phyloP scores from a whole-genome alignment of 345 rosid species.

The Adansonia digitata region DNA sequence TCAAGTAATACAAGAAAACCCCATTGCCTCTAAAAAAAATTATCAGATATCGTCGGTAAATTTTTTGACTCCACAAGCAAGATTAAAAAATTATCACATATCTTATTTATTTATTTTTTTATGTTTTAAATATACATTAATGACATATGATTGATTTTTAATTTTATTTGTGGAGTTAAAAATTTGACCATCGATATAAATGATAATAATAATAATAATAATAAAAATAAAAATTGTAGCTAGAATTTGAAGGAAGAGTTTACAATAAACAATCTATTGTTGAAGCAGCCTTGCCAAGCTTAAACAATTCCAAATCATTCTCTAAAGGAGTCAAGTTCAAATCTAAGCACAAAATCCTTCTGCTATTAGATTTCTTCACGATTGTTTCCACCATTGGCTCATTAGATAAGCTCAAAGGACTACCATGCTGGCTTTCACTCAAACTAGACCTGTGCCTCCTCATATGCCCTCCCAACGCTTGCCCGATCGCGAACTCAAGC shows the following conservation, averaged over 20 bases:
- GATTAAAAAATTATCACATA: no score
- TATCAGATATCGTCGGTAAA: no score
- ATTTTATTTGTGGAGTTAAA: no score
- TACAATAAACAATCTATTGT: slow-evolving; percentile 31
- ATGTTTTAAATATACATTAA: no score
- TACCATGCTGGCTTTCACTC: slow-evolving; percentile 13
- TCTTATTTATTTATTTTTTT: no score
- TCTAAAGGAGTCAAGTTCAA: slow-evolving; percentile 67
- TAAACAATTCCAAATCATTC: slow-evolving; percentile 50
- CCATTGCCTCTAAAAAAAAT: no score
- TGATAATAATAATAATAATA: no score
- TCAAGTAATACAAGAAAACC: neutral
- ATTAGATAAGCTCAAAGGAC: neutral
- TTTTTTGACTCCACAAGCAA: no score
- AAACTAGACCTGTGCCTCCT: slow-evolving; percentile 43
- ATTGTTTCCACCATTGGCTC: slow-evolving; percentile 10
- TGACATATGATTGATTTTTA: no score
- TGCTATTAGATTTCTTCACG: slow-evolving; percentile 43
- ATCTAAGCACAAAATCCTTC: slow-evolving; percentile 49
- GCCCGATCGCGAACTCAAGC: slow-evolving; percentile 71
- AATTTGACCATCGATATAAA: no score
- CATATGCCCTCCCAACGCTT: slow-evolving; percentile 72
- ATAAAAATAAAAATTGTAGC: no score
- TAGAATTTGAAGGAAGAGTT: neutral
- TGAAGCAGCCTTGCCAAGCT: slow-evolving; percentile 32